These are phyloP conservation scores for Silene latifolia DNA, from an alignment of 148 eudicot genomes.

Conservation along the genomic window DNA sequence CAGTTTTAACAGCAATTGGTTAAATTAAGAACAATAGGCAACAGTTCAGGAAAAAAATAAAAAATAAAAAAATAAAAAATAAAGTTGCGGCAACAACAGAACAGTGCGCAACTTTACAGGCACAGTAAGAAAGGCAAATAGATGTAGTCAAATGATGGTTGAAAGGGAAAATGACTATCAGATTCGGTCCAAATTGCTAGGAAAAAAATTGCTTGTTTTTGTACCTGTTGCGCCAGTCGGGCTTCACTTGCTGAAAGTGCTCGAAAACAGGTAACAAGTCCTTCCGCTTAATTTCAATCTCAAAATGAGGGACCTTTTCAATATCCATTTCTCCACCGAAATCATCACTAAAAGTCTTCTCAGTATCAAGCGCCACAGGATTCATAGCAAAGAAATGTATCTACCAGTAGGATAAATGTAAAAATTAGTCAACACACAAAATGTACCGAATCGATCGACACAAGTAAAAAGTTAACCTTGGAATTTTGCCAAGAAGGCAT, in stretches of 20 bases:
- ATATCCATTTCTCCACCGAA: conserved; percentile 69
- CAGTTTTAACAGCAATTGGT: too few relatives aligned
- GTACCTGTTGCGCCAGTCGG: conserved; percentile 68
- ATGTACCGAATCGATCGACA: too few relatives aligned
- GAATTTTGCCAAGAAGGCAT: conserved; percentile 83
- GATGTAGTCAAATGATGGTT: not conserved
- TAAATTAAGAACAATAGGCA: too few relatives aligned
- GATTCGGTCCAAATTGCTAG: not conserved
- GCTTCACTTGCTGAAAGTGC: conserved; percentile 55
- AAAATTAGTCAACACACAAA: conserved; percentile 10
- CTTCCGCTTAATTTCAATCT: conserved; percentile 70
- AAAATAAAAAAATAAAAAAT: not conserved
- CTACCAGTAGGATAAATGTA: conserved; percentile 29
- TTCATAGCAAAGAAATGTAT: conserved; percentile 60
- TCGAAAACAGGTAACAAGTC: conserved; percentile 91
- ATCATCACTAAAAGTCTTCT: conserved; percentile 19
- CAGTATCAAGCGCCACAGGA: conserved; percentile 28
- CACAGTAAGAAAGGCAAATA: not conserved
- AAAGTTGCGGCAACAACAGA: not conserved
- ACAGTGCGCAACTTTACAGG: conserved; percentile 2
- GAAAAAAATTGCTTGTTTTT: not conserved
- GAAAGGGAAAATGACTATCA: not conserved
- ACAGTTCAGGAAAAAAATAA: not conserved
- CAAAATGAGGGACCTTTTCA: conserved; percentile 58
- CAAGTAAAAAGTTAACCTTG: conserved; percentile 38